These are phyloP conservation scores for Kwoniella shivajii DNA, from an alignment of 1,284 basidiomycete species.

Conservation along the genomic window DNA sequence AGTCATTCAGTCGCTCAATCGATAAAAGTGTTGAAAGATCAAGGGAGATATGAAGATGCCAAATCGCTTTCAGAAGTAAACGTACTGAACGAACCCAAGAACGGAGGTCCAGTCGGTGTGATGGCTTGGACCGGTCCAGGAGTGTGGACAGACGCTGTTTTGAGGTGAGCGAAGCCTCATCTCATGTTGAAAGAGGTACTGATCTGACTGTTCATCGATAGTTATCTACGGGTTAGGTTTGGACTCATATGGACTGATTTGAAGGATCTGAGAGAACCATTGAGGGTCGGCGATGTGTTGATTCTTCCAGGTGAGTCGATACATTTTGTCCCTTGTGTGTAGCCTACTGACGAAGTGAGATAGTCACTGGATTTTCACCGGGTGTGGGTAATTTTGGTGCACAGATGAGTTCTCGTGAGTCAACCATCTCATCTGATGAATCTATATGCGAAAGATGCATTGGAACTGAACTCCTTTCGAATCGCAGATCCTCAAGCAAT, in stretches of 20 bases:
- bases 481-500: conserved; percentile 45
- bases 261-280: conserved; percentile 37
- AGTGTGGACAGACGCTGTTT: conserved; percentile 51
- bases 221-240: conserved; percentile 47
- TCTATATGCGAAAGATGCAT: neutral
- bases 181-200: conserved; percentile 6
- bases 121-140: conserved; percentile 54
- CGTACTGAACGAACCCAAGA: conserved; percentile 33
- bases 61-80: conserved; percentile 24
- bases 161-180: conserved; percentile 24
- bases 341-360: neutral
- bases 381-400: conserved; percentile 54
- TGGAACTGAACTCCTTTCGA: neutral
- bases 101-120: conserved; percentile 51
- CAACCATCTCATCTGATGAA: neutral
- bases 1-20: conserved; percentile 22
- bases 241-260: conserved; percentile 50
- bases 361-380: conserved; percentile 54
- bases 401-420: conserved; percentile 33
- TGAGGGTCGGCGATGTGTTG: conserved; percentile 52
- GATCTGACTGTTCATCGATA: conserved; percentile 5
- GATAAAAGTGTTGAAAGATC: conserved; percentile 23
- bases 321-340: neutral
- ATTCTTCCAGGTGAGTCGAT: conserved; percentile 43
- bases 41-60: conserved; percentile 32